Evolutionary conservation across 2,329 filamentous ascomycete genomes (phyloP), one percentile per base, ranked within the genome.

Genomic region (Rachicladosporium sp.): DNA sequence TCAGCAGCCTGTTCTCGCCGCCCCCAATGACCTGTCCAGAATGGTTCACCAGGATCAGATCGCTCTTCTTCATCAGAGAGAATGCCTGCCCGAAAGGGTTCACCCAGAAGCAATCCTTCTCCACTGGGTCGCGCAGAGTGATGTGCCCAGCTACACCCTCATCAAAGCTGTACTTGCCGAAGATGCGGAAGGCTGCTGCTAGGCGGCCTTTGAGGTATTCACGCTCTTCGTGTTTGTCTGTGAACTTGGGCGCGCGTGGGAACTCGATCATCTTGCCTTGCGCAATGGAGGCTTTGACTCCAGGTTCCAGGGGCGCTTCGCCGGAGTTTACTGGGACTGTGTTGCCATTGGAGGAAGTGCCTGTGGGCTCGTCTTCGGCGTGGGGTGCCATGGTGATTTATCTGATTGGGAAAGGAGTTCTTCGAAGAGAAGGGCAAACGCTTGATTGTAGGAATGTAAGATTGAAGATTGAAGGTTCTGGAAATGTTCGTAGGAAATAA

Each of bases 1-100:
- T 67, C 23, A 65, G 50, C 4, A 54, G 43, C 13, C 51, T 50
- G 30, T 52, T 43, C 12, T 52, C 44, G 7, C 56, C 58, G 4
- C 64, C 64, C 4, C 58, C 56, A 10, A 67, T 55, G 10, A 66
- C 55, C 10, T 61, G 50, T 8, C 66, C 67, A 4, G 62, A 46
- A 29, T 65, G 55, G 35, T 67, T 56, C 3, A 70, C 62, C 2
- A 55, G 54, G n/a, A 70, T 63, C 40, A 70, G 53, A 43, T 70
- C 65, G 1, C 54, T 60, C 4, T 59, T 60, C 32, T 53, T 63
- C 15, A 70, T 56, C 10, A 62, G 50, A 5, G 51, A 55, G 42
- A 65, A 67, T 8, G 59, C 52, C 3, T 51, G 44, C 0, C 56
- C 57, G 23, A 57, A 57, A 0, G 62, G 63, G 38, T 67, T 67